Percentiles rank a stretch among this genome's conserved stretches.
Conservation (phyloP, 768 basidiomycete genomes). For the Hysterangium stoloniferum region DNA sequence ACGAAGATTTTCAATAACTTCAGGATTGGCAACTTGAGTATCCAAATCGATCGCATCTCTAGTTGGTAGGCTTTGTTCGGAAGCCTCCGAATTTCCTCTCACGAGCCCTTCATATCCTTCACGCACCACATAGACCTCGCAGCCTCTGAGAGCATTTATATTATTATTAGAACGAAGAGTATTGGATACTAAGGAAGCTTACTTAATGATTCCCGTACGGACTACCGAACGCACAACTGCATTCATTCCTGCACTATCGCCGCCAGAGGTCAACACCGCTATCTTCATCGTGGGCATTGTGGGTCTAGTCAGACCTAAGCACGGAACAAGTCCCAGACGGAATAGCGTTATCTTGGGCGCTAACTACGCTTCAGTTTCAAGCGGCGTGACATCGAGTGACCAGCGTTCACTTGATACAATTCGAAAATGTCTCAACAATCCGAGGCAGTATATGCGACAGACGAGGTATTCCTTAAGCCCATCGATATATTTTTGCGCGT, state of each 20-base stretch:
- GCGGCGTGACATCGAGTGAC: neutral
- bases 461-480: conserved; percentile 48
- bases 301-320: too few relatives aligned
- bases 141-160: conserved; percentile 51
- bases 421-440: conserved; percentile 23
- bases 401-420: neutral
- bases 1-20: conserved; percentile 61
- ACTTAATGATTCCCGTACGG: conserved; percentile 88
- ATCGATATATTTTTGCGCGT: neutral
- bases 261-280: conserved; percentile 91
- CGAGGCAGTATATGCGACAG: conserved; percentile 78
- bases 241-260: conserved; percentile 98
- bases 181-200: conserved; percentile 19
- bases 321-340: too few relatives aligned
- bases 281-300: conserved; percentile 69
- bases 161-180: neutral
- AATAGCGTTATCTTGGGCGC: neutral
- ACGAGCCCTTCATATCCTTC: conserved; percentile 99
- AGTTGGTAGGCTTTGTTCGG: conserved; percentile 14
- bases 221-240: conserved; percentile 91
- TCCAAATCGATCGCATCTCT: conserved; percentile 17
- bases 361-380: neutral
- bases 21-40: conserved; percentile 18
- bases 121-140: conserved; percentile 91
- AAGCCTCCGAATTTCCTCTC: conserved; percentile 62